phyloP scores from a whole-genome alignment of 805 yeast genomes.

The Wickerhamiella musiphila region DNA sequence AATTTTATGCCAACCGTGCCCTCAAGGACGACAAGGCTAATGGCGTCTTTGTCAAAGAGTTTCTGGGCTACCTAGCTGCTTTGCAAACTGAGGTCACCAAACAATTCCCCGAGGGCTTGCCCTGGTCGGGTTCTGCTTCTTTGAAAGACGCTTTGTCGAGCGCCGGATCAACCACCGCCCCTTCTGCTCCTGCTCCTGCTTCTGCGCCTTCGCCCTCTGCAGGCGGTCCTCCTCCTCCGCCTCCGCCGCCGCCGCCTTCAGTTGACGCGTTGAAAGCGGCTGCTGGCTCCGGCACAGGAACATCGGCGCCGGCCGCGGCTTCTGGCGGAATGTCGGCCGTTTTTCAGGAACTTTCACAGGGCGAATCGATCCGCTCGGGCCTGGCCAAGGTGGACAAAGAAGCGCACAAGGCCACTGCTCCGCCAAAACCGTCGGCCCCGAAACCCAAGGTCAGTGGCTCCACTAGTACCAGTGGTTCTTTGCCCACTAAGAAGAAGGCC shows the following conservation, averaged over 20 bases:
- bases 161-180: constrained; percentile 14
- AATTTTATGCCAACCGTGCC: constrained; percentile 85
- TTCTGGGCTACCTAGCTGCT: constrained; percentile 45
- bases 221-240: constrained; percentile 59
- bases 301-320: constrained; percentile 12
- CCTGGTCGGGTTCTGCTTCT: constrained; percentile 52
- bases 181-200: constrained; percentile 22
- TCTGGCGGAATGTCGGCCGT: constrained; percentile 65
- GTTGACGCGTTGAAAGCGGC: constrained; percentile 37
- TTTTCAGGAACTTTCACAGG: constrained; percentile 77
- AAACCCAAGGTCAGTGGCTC: constrained; percentile 28
- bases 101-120: constrained; percentile 67
- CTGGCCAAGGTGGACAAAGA: constrained; percentile 86
- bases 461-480: constrained; percentile 11
- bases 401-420: constrained; percentile 83
- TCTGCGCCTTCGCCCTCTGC: constrained; percentile 23
- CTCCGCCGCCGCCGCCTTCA: constrained; percentile 78
- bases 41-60: constrained; percentile 66
- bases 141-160: constrained; percentile 30
- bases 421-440: constrained; percentile 36
- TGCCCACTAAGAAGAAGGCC: constrained; percentile 32
- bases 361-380: constrained; percentile 67
- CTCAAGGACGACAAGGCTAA: constrained; percentile 73
- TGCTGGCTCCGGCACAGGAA: constrained; percentile 14
- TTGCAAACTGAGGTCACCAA: constrained; percentile 60